Evolutionary conservation across 1,284 basidiomycete genomes (phyloP).

Genomic region (Polyporus tsugae): DNA sequence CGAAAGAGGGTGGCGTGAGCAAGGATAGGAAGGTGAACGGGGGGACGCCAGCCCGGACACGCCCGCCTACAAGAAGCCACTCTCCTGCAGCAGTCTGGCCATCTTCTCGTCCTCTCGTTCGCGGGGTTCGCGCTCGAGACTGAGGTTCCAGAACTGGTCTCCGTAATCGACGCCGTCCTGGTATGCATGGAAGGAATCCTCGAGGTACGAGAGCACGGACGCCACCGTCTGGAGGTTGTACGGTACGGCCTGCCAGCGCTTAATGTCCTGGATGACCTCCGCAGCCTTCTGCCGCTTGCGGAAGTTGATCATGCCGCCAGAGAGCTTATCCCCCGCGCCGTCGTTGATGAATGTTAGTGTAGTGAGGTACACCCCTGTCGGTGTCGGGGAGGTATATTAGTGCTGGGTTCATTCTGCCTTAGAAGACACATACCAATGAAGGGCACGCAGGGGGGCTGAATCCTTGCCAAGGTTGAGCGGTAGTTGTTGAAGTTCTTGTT

Average conservation of each 20-base stretch:
- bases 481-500: slow-evolving; percentile 96
- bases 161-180: slow-evolving; percentile 54
- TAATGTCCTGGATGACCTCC: slow-evolving; percentile 96
- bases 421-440: slow-evolving; percentile 83
- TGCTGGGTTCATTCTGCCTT: not conserved
- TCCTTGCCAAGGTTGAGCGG: slow-evolving; percentile 83
- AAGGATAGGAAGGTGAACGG: not conserved
- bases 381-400: slow-evolving; percentile 41
- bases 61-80: slow-evolving; percentile 75
- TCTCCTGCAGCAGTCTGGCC: slow-evolving; percentile 89
- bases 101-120: slow-evolving; percentile 96
- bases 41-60: not conserved
- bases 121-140: slow-evolving; percentile 88
- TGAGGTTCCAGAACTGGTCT: slow-evolving; percentile 84
- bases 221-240: slow-evolving; percentile 86
- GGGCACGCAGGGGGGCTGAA: slow-evolving; percentile 95
- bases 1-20: not conserved
- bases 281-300: slow-evolving; percentile 93
- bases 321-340: slow-evolving; percentile 91
- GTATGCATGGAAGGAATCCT: slow-evolving; percentile 77
- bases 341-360: slow-evolving; percentile 98
- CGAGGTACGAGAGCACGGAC: slow-evolving; percentile 78
- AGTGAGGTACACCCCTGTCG: slow-evolving; percentile 90
- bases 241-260: slow-evolving; percentile 92
- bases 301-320: slow-evolving; percentile 92